Evolutionary conservation across 2,329 filamentous ascomycete genomes (phyloP).

Genomic region (Zymoseptoria crescenta): DNA sequence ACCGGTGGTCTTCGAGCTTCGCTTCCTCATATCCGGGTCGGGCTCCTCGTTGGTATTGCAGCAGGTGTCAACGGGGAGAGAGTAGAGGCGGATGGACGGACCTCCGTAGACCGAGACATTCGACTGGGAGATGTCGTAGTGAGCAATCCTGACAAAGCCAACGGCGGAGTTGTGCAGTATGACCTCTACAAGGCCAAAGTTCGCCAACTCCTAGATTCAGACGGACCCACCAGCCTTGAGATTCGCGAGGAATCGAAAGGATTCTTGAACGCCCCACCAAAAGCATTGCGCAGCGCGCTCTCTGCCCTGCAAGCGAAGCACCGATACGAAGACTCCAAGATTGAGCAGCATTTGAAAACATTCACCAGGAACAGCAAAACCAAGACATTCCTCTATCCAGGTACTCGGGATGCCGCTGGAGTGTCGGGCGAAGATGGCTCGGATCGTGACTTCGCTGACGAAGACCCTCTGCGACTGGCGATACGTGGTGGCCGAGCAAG

Average conservation of each 20-base stretch:
- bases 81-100: background rate
- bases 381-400: background rate
- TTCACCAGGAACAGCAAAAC: slow-evolving; percentile 2
- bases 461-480: background rate
- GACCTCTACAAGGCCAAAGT: slow-evolving; percentile 16
- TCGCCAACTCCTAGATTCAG: background rate
- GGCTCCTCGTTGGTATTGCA: slow-evolving; percentile 6
- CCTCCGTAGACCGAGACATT: slow-evolving; percentile 13
- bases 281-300: slow-evolving; percentile 5
- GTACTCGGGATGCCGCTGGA: background rate
- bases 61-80: background rate
- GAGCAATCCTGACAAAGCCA: slow-evolving; percentile 11
- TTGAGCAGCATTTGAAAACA: background rate
- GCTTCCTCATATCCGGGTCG: slow-evolving; percentile 7
- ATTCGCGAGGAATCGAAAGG: slow-evolving; percentile 15
- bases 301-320: slow-evolving; percentile 3
- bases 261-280: slow-evolving; percentile 12
- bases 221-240: background rate
- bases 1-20: slow-evolving; percentile 5
- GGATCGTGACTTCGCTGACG: no score
- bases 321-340: background rate
- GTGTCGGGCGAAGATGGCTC: no score
- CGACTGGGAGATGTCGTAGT: slow-evolving; percentile 25
- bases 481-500: background rate
- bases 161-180: slow-evolving; percentile 22